A percentile compares a stretch with the other conserved stretches of the same genome.
phyloP scores from a whole-genome alignment of 768 basidiomycete genomes.

The Boletellus ananiceps region DNA sequence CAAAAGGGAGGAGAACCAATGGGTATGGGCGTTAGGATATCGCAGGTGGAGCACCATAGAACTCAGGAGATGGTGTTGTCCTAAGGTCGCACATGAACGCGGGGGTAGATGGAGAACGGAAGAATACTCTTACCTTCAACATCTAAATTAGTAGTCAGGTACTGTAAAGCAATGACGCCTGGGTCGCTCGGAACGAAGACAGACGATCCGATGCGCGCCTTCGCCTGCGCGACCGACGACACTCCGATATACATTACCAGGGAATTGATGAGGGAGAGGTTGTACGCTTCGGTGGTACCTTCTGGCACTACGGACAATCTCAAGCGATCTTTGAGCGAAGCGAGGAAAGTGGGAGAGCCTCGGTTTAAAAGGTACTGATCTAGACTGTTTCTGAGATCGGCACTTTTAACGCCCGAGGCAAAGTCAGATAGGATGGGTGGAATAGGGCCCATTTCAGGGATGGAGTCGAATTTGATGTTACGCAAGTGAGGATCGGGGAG shows the following conservation, averaged over 20 bases:
- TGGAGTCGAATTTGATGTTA: slow-evolving; percentile 65
- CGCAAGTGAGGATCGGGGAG: slow-evolving; percentile 87
- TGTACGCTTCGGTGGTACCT: slow-evolving; percentile 60
- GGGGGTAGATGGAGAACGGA: neutral
- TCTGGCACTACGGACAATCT: slow-evolving; percentile 46
- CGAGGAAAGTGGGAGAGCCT: slow-evolving; percentile 63
- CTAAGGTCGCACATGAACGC: slow-evolving; percentile 37
- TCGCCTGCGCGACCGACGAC: slow-evolving; percentile 84
- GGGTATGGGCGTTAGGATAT: slow-evolving; percentile 97
- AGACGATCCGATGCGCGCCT: slow-evolving; percentile 76
- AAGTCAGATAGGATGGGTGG: slow-evolving; percentile 92
- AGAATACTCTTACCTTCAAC: slow-evolving; percentile 68
- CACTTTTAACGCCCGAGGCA: slow-evolving; percentile 71
- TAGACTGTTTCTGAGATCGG: slow-evolving; percentile 72
- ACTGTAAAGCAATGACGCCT: slow-evolving; percentile 79
- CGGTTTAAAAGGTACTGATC: slow-evolving; percentile 84
- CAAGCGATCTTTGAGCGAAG: slow-evolving; percentile 77
- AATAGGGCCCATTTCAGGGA: slow-evolving; percentile 88
- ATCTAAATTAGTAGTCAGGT: slow-evolving; percentile 79
- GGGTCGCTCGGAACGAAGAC: slow-evolving; percentile 80
- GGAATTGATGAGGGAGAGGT: slow-evolving; percentile 86
- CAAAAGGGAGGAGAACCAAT: slow-evolving; percentile 93
- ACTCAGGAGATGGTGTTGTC: slow-evolving; percentile 91
- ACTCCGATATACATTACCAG: slow-evolving; percentile 96
- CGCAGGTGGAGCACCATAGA: slow-evolving; percentile 93